Evolutionary conservation across 2,329 filamentous ascomycete genomes (phyloP).

Genomic region (Ophiostoma pallidulum): DNA sequence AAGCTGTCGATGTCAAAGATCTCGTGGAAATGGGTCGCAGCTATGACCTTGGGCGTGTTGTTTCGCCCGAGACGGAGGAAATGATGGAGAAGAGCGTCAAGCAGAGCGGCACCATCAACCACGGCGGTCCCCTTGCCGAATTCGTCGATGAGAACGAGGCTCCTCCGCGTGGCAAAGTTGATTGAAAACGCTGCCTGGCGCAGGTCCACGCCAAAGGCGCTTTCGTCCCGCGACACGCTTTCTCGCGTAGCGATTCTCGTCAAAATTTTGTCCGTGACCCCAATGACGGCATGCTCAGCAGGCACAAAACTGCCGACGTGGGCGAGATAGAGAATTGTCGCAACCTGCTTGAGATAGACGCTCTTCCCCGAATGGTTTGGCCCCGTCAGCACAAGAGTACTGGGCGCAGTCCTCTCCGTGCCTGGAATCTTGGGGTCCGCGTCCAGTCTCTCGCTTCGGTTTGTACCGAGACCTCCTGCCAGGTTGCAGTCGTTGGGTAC

Average conservation of each 20-base stretch:
- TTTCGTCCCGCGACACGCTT: conserved; percentile 49
- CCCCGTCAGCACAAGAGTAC: conserved; percentile 74
- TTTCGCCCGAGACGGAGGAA: conserved; percentile 36
- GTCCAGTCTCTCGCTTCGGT: conserved; percentile 16
- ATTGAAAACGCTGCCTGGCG: conserved; percentile 76
- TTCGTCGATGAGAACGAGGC: conserved; percentile 84
- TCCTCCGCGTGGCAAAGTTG: conserved; percentile 63
- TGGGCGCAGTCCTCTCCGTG: conserved; percentile 34
- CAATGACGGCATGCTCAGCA: conserved; percentile 64
- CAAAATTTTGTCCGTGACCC: conserved; percentile 85
- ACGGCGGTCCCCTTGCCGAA: conserved; percentile 61
- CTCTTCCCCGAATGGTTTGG: conserved; percentile 97
- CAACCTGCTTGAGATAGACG: conserved; percentile 87
- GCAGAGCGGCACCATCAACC: conserved; percentile 48
- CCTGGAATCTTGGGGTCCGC: not conserved
- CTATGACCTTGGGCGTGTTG: conserved; percentile 46
- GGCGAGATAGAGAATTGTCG: conserved; percentile 82
- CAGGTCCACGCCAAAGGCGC: conserved; percentile 66
- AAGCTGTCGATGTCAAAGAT: conserved; percentile 60
- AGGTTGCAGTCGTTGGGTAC: conserved; percentile 75
- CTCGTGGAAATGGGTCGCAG: conserved; percentile 59
- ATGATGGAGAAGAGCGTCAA: conserved; percentile 48
- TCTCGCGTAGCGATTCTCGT: conserved; percentile 72
- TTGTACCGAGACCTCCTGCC: conserved; percentile 43
- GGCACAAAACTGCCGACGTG: conserved; percentile 92